Conservation (phyloP, 78 protist genomes). For the Dictyostelium capitatum region DNA sequence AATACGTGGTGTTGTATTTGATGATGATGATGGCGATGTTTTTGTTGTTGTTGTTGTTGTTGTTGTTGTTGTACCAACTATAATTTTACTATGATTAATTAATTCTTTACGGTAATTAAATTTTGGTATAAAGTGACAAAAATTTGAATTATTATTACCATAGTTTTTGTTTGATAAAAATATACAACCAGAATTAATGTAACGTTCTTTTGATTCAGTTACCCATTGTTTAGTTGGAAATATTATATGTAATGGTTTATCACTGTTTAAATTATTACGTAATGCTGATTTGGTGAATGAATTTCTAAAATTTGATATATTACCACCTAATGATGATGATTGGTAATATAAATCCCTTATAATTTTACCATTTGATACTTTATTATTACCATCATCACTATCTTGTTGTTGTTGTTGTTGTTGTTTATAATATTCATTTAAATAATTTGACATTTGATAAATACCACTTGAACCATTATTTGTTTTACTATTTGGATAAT, state of each 20-base stretch:
- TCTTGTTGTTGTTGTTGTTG: neutral
- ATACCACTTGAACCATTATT: neutral
- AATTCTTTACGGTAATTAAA: slow-evolving; percentile 7
- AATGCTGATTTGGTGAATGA: neutral
- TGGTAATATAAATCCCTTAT: slow-evolving; percentile 21
- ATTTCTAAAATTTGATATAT: slow-evolving; percentile 1
- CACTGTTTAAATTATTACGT: neutral
- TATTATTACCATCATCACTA: too few species aligned
- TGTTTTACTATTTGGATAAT: neutral
- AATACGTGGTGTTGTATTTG: neutral
- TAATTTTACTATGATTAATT: slow-evolving; percentile 37
- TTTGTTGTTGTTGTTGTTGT: neutral
- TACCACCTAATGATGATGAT: slow-evolving; percentile 15
- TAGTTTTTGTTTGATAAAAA: slow-evolving; percentile 22
- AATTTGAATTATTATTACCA: slow-evolving; percentile 15
- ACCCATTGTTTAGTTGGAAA: slow-evolving; percentile 34
- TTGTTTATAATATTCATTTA: neutral
- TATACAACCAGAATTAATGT: neutral
- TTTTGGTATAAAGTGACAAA: neutral
- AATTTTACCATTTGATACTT: neutral
- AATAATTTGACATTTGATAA: neutral
- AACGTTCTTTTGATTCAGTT: neutral
- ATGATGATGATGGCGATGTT: neutral
- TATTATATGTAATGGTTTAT: slow-evolving; percentile 25
- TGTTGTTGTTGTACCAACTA: slow-evolving; percentile 20